A percentile compares a stretch with the other conserved stretches of the same genome.
Conservation (phyloP, 2,329 filamentous ascomycete genomes). For the Sporothrix globosa region DNA sequence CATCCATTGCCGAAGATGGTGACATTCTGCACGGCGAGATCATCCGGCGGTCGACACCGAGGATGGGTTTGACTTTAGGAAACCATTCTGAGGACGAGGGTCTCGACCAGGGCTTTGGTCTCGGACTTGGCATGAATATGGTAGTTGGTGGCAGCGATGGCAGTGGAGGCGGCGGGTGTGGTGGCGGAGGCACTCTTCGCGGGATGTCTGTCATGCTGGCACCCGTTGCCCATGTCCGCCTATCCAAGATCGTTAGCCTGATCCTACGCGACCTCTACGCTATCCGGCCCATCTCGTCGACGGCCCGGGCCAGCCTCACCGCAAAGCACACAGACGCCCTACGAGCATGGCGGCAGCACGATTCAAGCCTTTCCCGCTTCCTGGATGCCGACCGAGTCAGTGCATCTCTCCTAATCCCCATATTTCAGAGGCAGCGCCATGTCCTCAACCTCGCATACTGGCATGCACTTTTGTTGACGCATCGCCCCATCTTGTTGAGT, state of each 20-base stretch:
- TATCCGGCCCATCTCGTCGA: slow-evolving; percentile 43
- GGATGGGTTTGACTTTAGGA: not conserved
- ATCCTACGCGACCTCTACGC: slow-evolving; percentile 46
- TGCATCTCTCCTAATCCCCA: slow-evolving; percentile 25
- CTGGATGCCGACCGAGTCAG: slow-evolving; percentile 45
- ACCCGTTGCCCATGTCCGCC: slow-evolving; percentile 31
- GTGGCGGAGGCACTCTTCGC: not conserved
- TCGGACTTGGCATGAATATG: not conserved
- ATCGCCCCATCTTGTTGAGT: slow-evolving; percentile 46
- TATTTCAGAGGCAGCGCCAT: slow-evolving; percentile 44
- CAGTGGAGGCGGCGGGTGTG: not conserved
- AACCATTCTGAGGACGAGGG: not conserved
- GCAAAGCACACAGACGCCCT: slow-evolving; percentile 42
- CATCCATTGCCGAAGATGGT: slow-evolving; percentile 58
- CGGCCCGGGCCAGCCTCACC: slow-evolving; percentile 39
- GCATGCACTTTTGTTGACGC: slow-evolving; percentile 48
- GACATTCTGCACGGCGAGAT: slow-evolving; percentile 43
- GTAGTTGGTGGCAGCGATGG: not conserved
- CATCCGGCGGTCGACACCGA: not conserved
- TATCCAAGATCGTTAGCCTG: slow-evolving; percentile 44
- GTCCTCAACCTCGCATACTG: slow-evolving; percentile 50
- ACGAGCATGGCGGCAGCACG: slow-evolving; percentile 42
- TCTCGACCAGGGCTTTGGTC: not conserved
- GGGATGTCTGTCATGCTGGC: slow-evolving; percentile 30
- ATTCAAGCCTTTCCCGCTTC: slow-evolving; percentile 41